Percentiles rank a stretch among this genome's conserved stretches.
phyloP scores from a whole-genome alignment of 306 rosid genomes.

The Oxytropis ochrocephala region DNA sequence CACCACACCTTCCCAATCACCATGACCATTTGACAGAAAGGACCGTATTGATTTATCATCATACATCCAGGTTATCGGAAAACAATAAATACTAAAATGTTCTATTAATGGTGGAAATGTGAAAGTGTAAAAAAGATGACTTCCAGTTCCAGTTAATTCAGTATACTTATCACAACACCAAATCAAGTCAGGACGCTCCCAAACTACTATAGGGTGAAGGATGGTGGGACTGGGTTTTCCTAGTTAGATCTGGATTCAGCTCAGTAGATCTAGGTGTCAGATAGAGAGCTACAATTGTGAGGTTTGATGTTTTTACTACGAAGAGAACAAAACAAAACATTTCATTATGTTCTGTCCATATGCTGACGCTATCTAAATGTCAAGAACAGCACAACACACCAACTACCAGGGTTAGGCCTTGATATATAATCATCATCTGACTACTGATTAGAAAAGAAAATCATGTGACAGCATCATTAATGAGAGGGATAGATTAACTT shows the following conservation, averaged over 20 bases:
- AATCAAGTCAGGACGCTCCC: neutral
- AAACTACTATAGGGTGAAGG: neutral
- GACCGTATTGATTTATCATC: neutral
- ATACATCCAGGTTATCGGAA: neutral
- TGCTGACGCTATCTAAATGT: neutral
- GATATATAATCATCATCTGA: neutral
- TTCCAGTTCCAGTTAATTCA: neutral
- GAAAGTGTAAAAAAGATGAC: neutral
- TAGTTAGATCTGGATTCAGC: neutral
- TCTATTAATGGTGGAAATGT: conserved; percentile 10
- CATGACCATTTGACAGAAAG: conserved; percentile 4
- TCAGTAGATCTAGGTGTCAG: neutral
- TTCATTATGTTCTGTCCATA: neutral
- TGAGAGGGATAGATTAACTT: neutral
- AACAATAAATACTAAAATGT: neutral
- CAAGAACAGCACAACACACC: neutral
- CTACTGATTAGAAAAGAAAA: neutral
- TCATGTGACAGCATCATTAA: neutral
- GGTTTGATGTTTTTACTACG: neutral
- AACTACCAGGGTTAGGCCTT: neutral
- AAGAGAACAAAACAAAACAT: neutral
- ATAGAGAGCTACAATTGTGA: neutral
- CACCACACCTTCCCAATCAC: neutral
- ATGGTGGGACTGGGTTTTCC: neutral
- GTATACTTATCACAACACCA: neutral